Conservation (phyloP, 1,139 yeast genomes). For the Debaryomyces coudertii region DNA sequence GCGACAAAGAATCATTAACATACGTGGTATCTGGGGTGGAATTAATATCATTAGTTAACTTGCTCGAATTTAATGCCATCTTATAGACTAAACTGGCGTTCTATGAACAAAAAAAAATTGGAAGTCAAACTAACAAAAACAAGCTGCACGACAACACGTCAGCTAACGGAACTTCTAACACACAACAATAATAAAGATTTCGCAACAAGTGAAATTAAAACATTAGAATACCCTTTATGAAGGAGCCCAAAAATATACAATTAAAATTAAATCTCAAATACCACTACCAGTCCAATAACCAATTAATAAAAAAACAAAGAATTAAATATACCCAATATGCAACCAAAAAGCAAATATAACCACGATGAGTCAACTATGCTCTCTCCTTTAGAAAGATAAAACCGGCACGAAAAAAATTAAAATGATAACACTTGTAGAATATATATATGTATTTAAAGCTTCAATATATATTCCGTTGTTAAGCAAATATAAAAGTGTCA, state of each 20-base stretch:
- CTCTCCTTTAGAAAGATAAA: constrained; percentile 2
- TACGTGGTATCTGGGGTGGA: constrained; percentile 5
- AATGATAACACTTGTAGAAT: constrained; percentile 2
- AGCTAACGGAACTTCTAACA: constrained; percentile 1
- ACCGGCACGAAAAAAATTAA: constrained; percentile 3
- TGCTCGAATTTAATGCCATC: constrained; percentile 1
- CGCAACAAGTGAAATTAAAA: constrained; percentile 4
- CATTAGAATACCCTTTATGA: constrained; percentile 7
- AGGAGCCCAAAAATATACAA: constrained; percentile 5
- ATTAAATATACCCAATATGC: constrained; percentile 6
- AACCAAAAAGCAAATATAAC: constrained; percentile 2
- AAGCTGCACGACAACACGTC: constrained; percentile 3
- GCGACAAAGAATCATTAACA: constrained; percentile 6
- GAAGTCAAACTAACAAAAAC: neutral
- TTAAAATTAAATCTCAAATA: constrained; percentile 5
- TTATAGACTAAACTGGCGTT: neutral
- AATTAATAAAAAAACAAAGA: constrained; percentile 6
- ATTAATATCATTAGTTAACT: neutral
- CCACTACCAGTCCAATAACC: constrained; percentile 2
- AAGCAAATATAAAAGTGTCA: neutral
- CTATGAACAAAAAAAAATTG: neutral
- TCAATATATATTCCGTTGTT: constrained; percentile 4
- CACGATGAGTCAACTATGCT: constrained; percentile 5
- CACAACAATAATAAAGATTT: neutral
- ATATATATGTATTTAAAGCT: neutral